These are phyloP conservation scores for Fusarium lyarnte DNA, from an alignment of 2,329 filamentous ascomycete genomes.

Conservation along the genomic window DNA sequence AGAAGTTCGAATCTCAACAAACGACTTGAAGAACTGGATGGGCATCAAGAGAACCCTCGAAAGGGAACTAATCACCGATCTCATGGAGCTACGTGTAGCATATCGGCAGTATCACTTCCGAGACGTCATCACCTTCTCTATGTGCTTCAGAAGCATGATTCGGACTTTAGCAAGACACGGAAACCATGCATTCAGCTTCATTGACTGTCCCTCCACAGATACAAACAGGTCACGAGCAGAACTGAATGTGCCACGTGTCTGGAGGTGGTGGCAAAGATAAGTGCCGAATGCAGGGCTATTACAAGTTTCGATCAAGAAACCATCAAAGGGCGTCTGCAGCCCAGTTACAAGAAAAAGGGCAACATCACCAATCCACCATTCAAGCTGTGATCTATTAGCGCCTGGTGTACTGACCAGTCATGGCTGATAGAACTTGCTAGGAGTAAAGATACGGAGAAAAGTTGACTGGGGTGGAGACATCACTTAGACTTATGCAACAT, in stretches of 20 bases:
- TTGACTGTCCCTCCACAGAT: accelerated
- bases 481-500: accelerated
- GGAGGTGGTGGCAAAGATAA: accelerated
- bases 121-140: accelerated
- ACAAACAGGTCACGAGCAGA: neutral
- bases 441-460: neutral
- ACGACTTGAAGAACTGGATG: neutral
- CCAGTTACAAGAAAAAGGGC: neutral
- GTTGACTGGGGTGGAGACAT: too few relatives aligned
- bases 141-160: too few relatives aligned
- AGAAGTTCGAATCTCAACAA: accelerated
- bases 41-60: neutral
- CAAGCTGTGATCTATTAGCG: neutral
- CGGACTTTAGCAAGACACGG: neutral
- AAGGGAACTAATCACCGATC: accelerated
- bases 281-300: neutral
- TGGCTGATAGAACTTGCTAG: neutral
- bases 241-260: neutral
- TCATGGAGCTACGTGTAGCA: neutral
- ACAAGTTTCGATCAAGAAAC: neutral
- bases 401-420: accelerated
- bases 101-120: neutral
- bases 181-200: accelerated
- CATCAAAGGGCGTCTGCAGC: accelerated
- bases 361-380: accelerated